Evolutionary conservation across 2,329 filamentous ascomycete genomes (phyloP), one percentile per base, ranked within the genome.

Genomic region (Byssoonygena ceratinophila): DNA sequence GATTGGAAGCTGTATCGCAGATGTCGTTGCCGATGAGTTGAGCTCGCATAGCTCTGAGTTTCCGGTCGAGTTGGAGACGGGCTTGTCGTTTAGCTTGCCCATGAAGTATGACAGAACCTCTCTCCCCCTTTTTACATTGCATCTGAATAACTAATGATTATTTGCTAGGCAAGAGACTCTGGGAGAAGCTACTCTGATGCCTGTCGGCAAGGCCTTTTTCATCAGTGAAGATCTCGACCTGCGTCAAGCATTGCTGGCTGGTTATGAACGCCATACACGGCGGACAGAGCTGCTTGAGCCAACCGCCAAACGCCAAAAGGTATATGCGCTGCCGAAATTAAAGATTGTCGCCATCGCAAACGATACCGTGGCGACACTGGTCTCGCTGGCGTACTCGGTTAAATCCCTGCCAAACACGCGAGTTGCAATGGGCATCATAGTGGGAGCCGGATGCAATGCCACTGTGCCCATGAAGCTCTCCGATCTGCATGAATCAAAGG

Each of bases 391-490:
- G 27, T 87, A 87, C 64, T 79, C 80, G 47, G 80, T 81, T 43
- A 77, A 77, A 55, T 76, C 77, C 25, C 69, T 74, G 1, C 67
- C 70, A 0, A 75, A 77, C 51, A 81, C 78, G 46, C 79, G 81
- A 57, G 82, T 84, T 1, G 78, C 76, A 29, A 88, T 89, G 83
- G 84, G 83, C 0, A 71, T 89, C 9, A 87, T 90, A 50, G 82
- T 87, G 22, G 85, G 85, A 12, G 88, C 85, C 0, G 85, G 85
- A 4, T 83, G 81, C 62, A 90, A 90, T 58, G 83, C 85, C 0
- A 88, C 85, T 0, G 80, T 89, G 18, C 80, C 84, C 0, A 75
- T 90, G 62, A 78, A 74, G 59, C 68, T 83, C 45, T 73, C 71
- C 45, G 75, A 74, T 49, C 71, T 90, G 11, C 78, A 84, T 57